Conservation (phyloP, 441 rosid species). For the Omphalea diandra region DNA sequence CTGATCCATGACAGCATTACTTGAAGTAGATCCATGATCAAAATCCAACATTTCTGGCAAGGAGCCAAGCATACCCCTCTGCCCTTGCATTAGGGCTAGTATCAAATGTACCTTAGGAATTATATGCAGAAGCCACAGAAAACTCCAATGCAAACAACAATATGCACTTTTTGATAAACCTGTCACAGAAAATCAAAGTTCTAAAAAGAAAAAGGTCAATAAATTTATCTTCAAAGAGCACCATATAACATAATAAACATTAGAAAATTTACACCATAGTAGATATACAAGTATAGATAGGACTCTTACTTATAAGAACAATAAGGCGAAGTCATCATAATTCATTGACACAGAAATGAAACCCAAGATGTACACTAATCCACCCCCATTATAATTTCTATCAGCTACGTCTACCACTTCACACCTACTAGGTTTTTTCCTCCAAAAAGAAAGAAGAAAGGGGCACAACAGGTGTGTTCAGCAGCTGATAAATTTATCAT, state of each 20-base stretch:
- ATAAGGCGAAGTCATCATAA: neutral
- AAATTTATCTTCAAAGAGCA: neutral
- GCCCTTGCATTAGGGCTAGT: conserved; percentile 77
- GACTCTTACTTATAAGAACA: neutral
- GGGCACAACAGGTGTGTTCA: too few species aligned
- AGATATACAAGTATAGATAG: neutral
- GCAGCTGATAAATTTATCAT: too few species aligned
- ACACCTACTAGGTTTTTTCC: neutral
- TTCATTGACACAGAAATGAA: neutral
- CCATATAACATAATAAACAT: neutral
- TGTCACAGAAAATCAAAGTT: conserved; percentile 15
- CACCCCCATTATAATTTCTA: neutral
- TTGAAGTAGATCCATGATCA: conserved; percentile 76
- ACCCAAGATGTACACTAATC: neutral
- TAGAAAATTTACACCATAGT: neutral
- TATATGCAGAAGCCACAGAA: conserved; percentile 14
- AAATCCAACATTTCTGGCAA: conserved; percentile 69
- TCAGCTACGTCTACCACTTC: neutral
- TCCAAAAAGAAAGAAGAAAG: neutral
- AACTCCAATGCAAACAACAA: conserved; percentile 16
- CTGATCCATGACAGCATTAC: conserved; percentile 53
- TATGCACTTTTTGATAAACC: conserved; percentile 10
- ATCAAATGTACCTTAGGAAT: conserved; percentile 14
- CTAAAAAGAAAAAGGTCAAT: neutral
- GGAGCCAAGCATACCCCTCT: conserved; percentile 70